Evolutionary conservation across 768 basidiomycete genomes (phyloP).

Genomic region (Leccinum olivaceopallidum): DNA sequence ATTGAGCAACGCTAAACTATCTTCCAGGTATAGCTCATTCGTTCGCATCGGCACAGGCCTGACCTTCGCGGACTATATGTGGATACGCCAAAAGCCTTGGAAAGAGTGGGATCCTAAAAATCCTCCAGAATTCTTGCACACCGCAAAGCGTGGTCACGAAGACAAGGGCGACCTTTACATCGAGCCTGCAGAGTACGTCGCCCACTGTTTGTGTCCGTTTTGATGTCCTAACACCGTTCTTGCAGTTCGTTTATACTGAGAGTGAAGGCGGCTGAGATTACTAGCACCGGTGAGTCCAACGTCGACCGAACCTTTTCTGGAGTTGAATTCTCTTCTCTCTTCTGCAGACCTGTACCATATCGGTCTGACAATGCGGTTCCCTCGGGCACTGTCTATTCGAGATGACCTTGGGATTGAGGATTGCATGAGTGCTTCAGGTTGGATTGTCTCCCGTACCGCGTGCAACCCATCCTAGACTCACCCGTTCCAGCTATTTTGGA

Average conservation of each 20-base stretch:
- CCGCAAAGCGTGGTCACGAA: constrained; percentile 59
- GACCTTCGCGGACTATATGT: constrained; percentile 81
- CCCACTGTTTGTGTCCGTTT: not conserved
- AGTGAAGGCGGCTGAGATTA: constrained; percentile 93
- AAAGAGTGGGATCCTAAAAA: constrained; percentile 73
- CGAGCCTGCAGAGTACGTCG: constrained; percentile 78
- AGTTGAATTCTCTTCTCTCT: constrained; percentile 1
- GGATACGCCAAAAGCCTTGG: constrained; percentile 84
- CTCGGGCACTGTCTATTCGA: constrained; percentile 77
- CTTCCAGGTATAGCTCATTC: constrained; percentile 76
- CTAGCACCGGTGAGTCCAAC: constrained; percentile 57
- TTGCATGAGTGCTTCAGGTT: constrained; percentile 72
- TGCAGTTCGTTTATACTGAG: constrained; percentile 89
- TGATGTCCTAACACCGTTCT: constrained; percentile 3
- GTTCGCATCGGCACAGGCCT: constrained; percentile 90
- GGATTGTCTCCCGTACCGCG: not conserved
- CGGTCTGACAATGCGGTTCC: constrained; percentile 92
- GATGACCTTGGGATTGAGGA: constrained; percentile 75
- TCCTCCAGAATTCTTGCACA: constrained; percentile 69
- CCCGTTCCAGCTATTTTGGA: constrained; percentile 53
- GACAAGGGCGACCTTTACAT: constrained; percentile 92
- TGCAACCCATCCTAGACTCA: not conserved
- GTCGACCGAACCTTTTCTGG: constrained; percentile 1
- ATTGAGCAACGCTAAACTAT: not conserved
- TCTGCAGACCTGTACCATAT: constrained; percentile 75